Percentiles rank a stretch among this genome's conserved stretches.
These are phyloP conservation scores for Neonothopanus nambi DNA, from an alignment of 1,284 basidiomycete genomes.

Conservation along the genomic window DNA sequence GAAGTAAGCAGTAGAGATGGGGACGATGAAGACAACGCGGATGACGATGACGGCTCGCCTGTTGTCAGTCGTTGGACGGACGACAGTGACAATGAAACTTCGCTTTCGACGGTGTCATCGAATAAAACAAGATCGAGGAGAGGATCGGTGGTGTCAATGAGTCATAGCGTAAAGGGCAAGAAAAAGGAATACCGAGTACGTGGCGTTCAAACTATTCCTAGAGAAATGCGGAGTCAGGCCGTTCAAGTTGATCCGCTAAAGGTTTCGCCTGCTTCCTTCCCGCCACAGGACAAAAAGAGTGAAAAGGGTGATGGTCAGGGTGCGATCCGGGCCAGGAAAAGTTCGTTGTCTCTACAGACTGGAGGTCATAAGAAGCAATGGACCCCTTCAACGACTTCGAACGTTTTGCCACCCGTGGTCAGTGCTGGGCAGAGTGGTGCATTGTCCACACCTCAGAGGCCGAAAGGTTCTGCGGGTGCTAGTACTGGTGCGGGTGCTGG, in stretches of 20 bases:
- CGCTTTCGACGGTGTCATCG: constrained; percentile 23
- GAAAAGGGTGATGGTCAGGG: background rate
- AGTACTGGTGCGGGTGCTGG: constrained; percentile 15
- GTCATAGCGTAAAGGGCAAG: constrained; percentile 33
- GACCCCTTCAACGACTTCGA: constrained; percentile 30
- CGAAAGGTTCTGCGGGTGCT: constrained; percentile 21
- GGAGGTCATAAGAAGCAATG: constrained; percentile 31
- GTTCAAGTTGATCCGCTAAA: constrained; percentile 49
- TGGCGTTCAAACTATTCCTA: constrained; percentile 62
- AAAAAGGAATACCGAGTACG: constrained; percentile 56
- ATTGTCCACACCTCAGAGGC: constrained; percentile 27
- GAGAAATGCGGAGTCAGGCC: constrained; percentile 48
- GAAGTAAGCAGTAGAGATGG: constrained; percentile 78
- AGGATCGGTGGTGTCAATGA: constrained; percentile 38
- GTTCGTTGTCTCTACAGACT: constrained; percentile 9
- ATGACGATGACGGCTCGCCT: constrained; percentile 46
- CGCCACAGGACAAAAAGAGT: constrained; percentile 15
- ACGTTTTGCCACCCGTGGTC: constrained; percentile 24
- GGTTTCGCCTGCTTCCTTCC: constrained; percentile 20
- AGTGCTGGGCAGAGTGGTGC: constrained; percentile 27
- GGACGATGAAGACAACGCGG: constrained; percentile 82
- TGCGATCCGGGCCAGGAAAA: constrained; percentile 3
- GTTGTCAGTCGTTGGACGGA: constrained; percentile 31
- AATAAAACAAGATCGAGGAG: constrained; percentile 34
- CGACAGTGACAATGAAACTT: constrained; percentile 38